A percentile compares a stretch with the other conserved stretches of the same genome.
Evolutionary conservation across 2,329 filamentous ascomycete species (phyloP).

Genomic region (Cladorrhinum sp.): DNA sequence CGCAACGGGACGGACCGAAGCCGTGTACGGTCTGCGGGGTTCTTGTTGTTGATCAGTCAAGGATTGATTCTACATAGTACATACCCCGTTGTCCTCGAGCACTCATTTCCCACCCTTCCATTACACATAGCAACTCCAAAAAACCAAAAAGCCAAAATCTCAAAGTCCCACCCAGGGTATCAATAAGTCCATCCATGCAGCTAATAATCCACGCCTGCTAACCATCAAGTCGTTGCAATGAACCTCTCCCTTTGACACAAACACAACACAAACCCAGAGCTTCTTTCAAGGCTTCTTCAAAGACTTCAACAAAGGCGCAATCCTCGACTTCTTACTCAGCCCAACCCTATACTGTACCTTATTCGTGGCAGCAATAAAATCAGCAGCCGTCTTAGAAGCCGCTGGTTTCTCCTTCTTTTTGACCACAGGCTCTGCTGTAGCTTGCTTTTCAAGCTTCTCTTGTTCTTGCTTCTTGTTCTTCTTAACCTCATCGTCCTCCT

Average conservation of each 20-base stretch:
- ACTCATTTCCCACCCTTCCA: too few relatives aligned
- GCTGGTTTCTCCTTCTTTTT: conserved; percentile 6
- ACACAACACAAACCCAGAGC: neutral
- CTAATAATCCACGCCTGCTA: neutral
- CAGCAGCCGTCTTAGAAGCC: conserved; percentile 9
- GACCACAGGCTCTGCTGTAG: neutral
- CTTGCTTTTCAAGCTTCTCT: too few relatives aligned
- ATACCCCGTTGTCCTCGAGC: too few relatives aligned
- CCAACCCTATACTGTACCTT: conserved; percentile 50
- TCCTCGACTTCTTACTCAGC: conserved; percentile 48
- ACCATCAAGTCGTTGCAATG: neutral
- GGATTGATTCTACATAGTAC: too few relatives aligned
- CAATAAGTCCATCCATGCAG: neutral
- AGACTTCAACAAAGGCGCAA: conserved; percentile 51
- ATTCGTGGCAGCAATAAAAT: conserved; percentile 5
- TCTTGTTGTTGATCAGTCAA: neutral
- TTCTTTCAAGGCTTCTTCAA: conserved; percentile 38
- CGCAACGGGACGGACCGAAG: neutral
- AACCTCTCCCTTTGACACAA: conserved; percentile 39
- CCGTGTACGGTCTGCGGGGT: neutral
- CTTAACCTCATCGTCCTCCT: conserved; percentile 4
- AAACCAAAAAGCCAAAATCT: neutral
- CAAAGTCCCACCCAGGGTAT: neutral
- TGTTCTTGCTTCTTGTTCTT: conserved; percentile 11
- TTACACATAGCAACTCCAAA: too few relatives aligned